A percentile compares a stretch with the other conserved stretches of the same genome.
These are phyloP conservation scores for Colletotrichum camelliae DNA, from an alignment of 2,329 filamentous ascomycete species.

Conservation along the genomic window DNA sequence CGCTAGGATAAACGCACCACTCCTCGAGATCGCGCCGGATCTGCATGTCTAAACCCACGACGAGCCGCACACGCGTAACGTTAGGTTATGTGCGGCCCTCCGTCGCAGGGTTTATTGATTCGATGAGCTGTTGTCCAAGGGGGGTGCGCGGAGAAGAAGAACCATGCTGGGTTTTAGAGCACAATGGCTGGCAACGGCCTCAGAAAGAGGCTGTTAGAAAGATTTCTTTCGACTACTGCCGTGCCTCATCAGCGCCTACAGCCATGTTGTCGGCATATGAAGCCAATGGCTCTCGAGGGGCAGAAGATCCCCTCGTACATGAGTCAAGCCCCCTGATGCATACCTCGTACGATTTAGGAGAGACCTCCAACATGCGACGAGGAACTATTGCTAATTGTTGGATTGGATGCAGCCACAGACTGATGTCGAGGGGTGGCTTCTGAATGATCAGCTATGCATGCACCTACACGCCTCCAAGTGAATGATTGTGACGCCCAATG, in stretches of 20 bases:
- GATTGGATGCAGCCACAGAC: not conserved
- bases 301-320: not conserved
- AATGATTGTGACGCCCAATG: not conserved
- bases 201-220: not conserved
- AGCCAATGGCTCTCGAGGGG: not conserved
- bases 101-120: not conserved
- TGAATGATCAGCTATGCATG: not conserved
- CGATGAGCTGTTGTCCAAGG: not conserved
- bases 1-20: not conserved
- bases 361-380: not conserved
- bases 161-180: not conserved
- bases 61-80: not conserved
- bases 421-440: not conserved
- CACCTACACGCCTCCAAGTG: not conserved
- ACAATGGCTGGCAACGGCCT: not conserved
- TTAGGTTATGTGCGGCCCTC: not conserved
- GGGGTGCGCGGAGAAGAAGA: not conserved
- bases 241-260: not conserved
- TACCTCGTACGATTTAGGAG: not conserved
- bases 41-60: not conserved
- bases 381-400: fast-evolving
- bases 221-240: not conserved
- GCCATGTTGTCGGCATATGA: not conserved
- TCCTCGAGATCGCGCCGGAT: not conserved
- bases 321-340: not conserved